phyloP scores from a whole-genome alignment of 495 filamentous ascomycete genomes.

The Neurospora sp. region DNA sequence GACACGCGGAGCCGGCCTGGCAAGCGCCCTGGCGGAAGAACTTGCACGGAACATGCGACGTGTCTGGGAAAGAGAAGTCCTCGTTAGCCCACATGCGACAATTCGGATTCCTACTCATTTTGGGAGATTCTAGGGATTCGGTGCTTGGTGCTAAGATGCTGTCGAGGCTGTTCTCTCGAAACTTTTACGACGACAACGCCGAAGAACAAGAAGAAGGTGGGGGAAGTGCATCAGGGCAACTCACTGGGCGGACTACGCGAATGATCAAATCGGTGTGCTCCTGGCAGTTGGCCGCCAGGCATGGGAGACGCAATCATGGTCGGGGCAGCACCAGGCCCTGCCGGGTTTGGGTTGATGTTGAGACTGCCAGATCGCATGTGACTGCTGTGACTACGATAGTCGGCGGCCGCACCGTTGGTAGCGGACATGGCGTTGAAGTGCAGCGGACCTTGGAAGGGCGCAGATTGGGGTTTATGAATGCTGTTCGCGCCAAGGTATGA shows the following conservation, averaged over 20 bases:
- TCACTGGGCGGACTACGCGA: constrained; percentile 77
- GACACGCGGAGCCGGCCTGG: constrained; percentile 91
- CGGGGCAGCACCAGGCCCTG: constrained; percentile 11
- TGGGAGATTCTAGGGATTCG: not conserved
- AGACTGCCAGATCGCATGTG: constrained; percentile 44
- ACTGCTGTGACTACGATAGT: constrained; percentile 26
- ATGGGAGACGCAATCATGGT: constrained; percentile 26
- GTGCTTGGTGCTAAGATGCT: not conserved
- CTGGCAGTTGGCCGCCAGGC: constrained; percentile 19
- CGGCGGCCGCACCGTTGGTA: constrained; percentile 10
- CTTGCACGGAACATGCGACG: constrained; percentile 97
- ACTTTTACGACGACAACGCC: not conserved
- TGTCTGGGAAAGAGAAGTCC: constrained; percentile 47
- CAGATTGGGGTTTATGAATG: not conserved
- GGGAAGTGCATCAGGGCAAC: constrained; percentile 14
- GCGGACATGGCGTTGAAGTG: not conserved
- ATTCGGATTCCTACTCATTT: not conserved
- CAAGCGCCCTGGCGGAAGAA: constrained; percentile 95
- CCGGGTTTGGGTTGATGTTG: constrained; percentile 36
- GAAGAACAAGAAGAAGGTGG: not conserved
- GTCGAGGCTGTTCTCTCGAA: not conserved
- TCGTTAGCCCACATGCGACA: not conserved
- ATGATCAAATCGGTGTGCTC: constrained; percentile 46
- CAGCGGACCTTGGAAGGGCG: not conserved
- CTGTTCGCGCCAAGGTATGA: not conserved